Evolutionary conservation across 805 yeast species (phyloP).

Genomic region (Ogataea nitratoaversa): DNA sequence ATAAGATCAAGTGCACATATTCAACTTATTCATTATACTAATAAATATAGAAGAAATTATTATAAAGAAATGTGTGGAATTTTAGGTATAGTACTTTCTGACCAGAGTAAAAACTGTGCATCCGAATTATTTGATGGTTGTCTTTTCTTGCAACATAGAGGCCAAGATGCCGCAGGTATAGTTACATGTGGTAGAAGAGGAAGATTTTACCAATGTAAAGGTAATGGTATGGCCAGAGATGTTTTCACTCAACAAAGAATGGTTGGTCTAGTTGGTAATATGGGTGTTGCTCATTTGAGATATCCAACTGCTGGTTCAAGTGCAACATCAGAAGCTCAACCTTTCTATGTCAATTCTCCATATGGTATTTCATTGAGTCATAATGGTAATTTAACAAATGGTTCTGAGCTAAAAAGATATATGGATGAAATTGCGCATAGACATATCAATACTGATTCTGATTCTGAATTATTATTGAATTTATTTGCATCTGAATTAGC

Average conservation of each 20-base stretch:
- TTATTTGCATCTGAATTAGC: slow-evolving; percentile 90
- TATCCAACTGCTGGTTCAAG: slow-evolving; percentile 97
- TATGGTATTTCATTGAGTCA: slow-evolving; percentile 89
- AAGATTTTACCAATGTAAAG: slow-evolving; percentile 93
- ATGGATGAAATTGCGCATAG: slow-evolving; percentile 94
- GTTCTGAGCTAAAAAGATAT: slow-evolving; percentile 66
- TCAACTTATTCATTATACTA: no score
- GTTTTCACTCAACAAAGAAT: slow-evolving; percentile 86
- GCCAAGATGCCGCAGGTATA: slow-evolving; percentile 99
- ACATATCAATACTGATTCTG: slow-evolving; percentile 96
- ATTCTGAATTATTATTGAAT: slow-evolving; percentile 85
- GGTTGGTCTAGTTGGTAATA: slow-evolving; percentile 77
- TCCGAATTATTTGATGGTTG: slow-evolving; percentile 91
- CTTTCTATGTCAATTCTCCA: slow-evolving; percentile 95
- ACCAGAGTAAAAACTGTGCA: slow-evolving; percentile 69
- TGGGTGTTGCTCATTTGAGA: slow-evolving; percentile 93
- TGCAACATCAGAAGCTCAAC: slow-evolving; percentile 97
- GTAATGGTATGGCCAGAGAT: slow-evolving; percentile 98
- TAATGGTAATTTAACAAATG: slow-evolving; percentile 93
- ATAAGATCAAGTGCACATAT: no score
- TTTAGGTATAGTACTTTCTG: slow-evolving; percentile 79
- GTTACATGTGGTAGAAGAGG: slow-evolving; percentile 94
- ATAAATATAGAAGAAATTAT: no score
- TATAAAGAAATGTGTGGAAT: slow-evolving; percentile 85
- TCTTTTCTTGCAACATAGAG: slow-evolving; percentile 91